Percentiles rank a stretch among this genome's conserved stretches.
Conservation (phyloP, 1,284 basidiomycete genomes). For the Irpex sp. region DNA sequence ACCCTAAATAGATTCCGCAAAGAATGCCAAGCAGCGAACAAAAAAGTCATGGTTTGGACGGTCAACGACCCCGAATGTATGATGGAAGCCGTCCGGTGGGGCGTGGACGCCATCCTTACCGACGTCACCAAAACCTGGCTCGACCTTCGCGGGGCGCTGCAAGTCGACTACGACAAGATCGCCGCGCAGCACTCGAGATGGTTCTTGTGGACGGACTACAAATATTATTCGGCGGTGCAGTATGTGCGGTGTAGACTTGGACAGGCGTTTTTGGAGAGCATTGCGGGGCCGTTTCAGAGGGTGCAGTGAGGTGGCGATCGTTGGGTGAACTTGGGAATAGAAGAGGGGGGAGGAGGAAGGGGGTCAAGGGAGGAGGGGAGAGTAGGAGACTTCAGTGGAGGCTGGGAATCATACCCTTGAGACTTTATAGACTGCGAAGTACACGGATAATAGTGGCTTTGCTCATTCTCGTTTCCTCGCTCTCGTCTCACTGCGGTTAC, state of each 20-base stretch:
- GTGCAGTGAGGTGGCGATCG: background rate
- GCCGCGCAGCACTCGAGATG: slow-evolving; percentile 56
- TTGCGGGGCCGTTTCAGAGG: slow-evolving; percentile 14
- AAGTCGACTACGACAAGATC: slow-evolving; percentile 66
- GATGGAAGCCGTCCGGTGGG: slow-evolving; percentile 95
- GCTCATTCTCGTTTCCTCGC: too few relatives aligned
- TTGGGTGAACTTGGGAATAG: too few relatives aligned
- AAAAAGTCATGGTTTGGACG: slow-evolving; percentile 95
- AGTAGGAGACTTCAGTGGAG: too few relatives aligned
- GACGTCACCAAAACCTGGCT: slow-evolving; percentile 82
- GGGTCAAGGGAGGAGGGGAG: too few relatives aligned
- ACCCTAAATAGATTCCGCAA: slow-evolving; percentile 55
- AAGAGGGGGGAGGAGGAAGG: too few relatives aligned
- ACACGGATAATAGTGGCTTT: too few relatives aligned
- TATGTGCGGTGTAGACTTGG: slow-evolving; percentile 12
- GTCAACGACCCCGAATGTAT: slow-evolving; percentile 91
- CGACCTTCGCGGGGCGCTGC: slow-evolving; percentile 63
- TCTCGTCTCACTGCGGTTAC: too few relatives aligned
- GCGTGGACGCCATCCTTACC: slow-evolving; percentile 85
- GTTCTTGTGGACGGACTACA: slow-evolving; percentile 73
- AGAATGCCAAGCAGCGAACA: slow-evolving; percentile 78
- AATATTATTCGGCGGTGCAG: slow-evolving; percentile 54
- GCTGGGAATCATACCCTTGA: too few relatives aligned
- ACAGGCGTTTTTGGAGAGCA: slow-evolving; percentile 11
- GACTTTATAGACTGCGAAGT: too few relatives aligned